A percentile compares a stretch with the other conserved stretches of the same genome.
Conservation (phyloP, 495 filamentous ascomycete genomes). For the Annulohypoxylon bovei region DNA sequence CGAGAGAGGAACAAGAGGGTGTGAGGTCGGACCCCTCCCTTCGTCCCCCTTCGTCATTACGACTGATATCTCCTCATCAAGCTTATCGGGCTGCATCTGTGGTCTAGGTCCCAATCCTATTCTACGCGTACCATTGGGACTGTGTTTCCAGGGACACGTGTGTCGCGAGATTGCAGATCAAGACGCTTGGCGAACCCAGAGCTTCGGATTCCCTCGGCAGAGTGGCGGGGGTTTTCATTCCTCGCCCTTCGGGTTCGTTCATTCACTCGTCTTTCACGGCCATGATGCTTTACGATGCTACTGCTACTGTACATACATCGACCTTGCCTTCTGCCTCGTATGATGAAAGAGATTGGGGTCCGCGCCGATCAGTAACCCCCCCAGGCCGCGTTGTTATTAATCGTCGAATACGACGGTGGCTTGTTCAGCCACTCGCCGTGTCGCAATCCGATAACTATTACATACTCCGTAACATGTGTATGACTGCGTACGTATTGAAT, state of each 20-base stretch:
- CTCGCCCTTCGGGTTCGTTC: conserved; percentile 33
- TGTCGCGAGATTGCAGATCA: conserved; percentile 45
- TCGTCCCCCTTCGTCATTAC: conserved; percentile 29
- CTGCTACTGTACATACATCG: conserved; percentile 1
- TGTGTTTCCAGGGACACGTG: conserved; percentile 41
- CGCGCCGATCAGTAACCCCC: conserved; percentile 34
- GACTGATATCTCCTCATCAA: conserved; percentile 34
- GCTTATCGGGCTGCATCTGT: conserved; percentile 40
- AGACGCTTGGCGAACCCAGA: conserved; percentile 40
- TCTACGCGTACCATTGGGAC: conserved; percentile 37
- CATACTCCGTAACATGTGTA: conserved; percentile 29
- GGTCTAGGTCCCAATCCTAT: conserved; percentile 10
- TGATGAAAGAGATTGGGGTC: conserved; percentile 37
- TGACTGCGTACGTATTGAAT: conserved; percentile 30
- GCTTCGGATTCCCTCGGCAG: conserved; percentile 42
- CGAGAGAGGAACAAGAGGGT: conserved; percentile 11
- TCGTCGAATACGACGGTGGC: conserved; percentile 35
- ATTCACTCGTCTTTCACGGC: conserved; percentile 1
- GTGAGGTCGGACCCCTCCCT: not conserved
- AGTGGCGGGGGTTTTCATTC: conserved; percentile 20
- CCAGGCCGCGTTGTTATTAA: conserved; percentile 28
- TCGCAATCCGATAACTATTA: conserved; percentile 9
- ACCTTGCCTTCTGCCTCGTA: conserved; percentile 32
- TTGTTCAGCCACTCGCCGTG: conserved; percentile 25
- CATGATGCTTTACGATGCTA: conserved; percentile 38